Percentiles rank a stretch among this genome's conserved stretches.
phyloP scores from a whole-genome alignment of 805 yeast genomes.

The Lipomyces mesembrius region DNA sequence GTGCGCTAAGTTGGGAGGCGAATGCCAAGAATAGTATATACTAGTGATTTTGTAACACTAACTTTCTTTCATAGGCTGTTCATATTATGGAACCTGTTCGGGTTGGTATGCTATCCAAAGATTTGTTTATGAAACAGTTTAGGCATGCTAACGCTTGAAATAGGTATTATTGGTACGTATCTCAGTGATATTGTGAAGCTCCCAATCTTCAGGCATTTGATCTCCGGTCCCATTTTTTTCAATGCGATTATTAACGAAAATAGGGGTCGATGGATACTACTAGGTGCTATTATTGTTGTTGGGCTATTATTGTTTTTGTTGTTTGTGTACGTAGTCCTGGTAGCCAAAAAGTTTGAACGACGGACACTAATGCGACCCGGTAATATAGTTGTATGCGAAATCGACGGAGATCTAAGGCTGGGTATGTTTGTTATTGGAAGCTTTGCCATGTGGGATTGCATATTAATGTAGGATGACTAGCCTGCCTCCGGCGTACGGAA shows the following conservation, averaged over 20 bases:
- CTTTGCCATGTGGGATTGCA: neutral
- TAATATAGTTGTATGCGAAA: slow-evolving; percentile 20
- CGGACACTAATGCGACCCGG: neutral
- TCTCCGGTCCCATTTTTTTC: neutral
- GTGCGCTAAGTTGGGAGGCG: neutral
- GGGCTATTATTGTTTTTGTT: slow-evolving; percentile 17
- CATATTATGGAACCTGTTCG: slow-evolving; percentile 26
- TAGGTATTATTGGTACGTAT: slow-evolving; percentile 31
- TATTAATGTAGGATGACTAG: slow-evolving; percentile 11
- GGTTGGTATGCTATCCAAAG: slow-evolving; percentile 20
- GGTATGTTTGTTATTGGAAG: slow-evolving; percentile 15
- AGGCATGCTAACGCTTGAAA: neutral
- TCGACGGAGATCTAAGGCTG: slow-evolving; percentile 20
- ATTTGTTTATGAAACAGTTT: neutral
- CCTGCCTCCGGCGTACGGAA: slow-evolving; percentile 32
- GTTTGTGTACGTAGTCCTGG: slow-evolving; percentile 20
- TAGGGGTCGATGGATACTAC: slow-evolving; percentile 34
- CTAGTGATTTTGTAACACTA: neutral
- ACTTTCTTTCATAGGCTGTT: slow-evolving; percentile 17
- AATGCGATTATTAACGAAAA: too few species aligned
- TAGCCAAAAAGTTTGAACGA: neutral
- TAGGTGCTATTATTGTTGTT: slow-evolving; percentile 24
- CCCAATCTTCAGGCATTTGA: neutral
- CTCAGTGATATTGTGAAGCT: neutral
- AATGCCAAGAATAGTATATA: neutral